A percentile compares a stretch with the other conserved stretches of the same genome.
phyloP scores from a whole-genome alignment of 2,329 filamentous ascomycete genomes.

The Onygenales sp. region DNA sequence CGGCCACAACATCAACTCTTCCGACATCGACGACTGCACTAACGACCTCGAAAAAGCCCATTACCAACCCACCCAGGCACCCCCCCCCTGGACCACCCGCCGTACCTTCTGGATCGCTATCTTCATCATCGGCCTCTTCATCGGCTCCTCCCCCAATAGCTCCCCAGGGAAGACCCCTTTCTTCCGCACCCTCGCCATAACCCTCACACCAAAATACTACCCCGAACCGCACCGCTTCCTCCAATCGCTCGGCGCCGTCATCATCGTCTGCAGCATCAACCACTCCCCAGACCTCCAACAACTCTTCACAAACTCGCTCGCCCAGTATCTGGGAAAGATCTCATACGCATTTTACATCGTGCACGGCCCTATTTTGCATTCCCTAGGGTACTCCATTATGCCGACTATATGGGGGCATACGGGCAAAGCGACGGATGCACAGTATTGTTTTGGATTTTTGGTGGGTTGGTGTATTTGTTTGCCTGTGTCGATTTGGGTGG shows the following conservation, averaged over 20 bases:
- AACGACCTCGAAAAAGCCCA: slow-evolving; percentile 11
- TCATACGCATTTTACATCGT: slow-evolving; percentile 40
- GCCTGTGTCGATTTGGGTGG: slow-evolving; percentile 41
- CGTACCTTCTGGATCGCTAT: slow-evolving; percentile 26
- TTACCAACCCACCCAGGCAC: slow-evolving; percentile 4
- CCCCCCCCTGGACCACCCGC: slow-evolving; percentile 13
- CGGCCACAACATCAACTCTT: not conserved
- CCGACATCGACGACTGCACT: slow-evolving; percentile 14
- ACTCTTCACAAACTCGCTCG: slow-evolving; percentile 29
- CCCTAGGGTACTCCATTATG: slow-evolving; percentile 35
- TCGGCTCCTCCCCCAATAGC: slow-evolving; percentile 34
- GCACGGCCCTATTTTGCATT: slow-evolving; percentile 36
- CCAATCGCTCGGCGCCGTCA: slow-evolving; percentile 31
- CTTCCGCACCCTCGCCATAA: slow-evolving; percentile 29
- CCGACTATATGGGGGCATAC: slow-evolving; percentile 30
- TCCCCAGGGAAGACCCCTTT: slow-evolving; percentile 32
- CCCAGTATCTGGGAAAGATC: slow-evolving; percentile 39
- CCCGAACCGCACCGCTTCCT: slow-evolving; percentile 35
- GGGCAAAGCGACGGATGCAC: slow-evolving; percentile 29
- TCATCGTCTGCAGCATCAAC: slow-evolving; percentile 35
- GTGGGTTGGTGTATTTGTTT: slow-evolving; percentile 32
- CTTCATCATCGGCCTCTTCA: slow-evolving; percentile 32
- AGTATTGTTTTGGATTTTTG: slow-evolving; percentile 31
- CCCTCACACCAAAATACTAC: slow-evolving; percentile 30
- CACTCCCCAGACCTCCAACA: slow-evolving; percentile 30